phyloP scores from a whole-genome alignment of 2,329 filamentous ascomycete species.

The Beauveria caledonica region DNA sequence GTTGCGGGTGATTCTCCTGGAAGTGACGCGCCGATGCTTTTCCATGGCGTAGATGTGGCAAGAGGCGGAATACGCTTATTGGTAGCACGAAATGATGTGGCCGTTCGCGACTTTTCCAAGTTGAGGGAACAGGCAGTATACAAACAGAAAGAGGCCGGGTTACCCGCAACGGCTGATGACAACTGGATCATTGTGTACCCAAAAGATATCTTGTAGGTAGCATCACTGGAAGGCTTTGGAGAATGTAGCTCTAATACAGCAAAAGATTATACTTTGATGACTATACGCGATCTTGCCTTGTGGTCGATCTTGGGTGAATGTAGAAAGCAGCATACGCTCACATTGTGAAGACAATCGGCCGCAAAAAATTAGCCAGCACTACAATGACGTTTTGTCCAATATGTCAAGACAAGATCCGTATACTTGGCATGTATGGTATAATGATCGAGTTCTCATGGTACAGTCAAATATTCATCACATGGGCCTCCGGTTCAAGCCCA shows the following conservation, averaged over 20 bases:
- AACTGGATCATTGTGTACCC: background rate
- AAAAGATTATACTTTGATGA: background rate
- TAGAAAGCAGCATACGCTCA: too few species aligned
- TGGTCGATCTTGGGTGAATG: background rate
- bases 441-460: background rate
- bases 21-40: conserved; percentile 36
- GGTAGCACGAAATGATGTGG: background rate
- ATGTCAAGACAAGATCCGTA: background rate
- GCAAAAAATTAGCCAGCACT: background rate
- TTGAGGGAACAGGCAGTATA: background rate
- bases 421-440: background rate
- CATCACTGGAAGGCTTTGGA: background rate
- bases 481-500: background rate
- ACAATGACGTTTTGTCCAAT: background rate
- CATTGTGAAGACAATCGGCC: background rate
- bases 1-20: conserved; percentile 34
- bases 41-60: conserved; percentile 33
- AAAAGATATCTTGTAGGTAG: background rate
- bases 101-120: background rate
- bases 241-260: background rate
- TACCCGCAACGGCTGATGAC: background rate
- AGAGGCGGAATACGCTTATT: background rate
- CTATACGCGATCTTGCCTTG: background rate
- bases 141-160: background rate
- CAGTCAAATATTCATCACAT: background rate